Percentiles rank a stretch among this genome's conserved stretches.
Conservation (phyloP, 305 asterid genomes). For the Fraxinus baroniana region DNA sequence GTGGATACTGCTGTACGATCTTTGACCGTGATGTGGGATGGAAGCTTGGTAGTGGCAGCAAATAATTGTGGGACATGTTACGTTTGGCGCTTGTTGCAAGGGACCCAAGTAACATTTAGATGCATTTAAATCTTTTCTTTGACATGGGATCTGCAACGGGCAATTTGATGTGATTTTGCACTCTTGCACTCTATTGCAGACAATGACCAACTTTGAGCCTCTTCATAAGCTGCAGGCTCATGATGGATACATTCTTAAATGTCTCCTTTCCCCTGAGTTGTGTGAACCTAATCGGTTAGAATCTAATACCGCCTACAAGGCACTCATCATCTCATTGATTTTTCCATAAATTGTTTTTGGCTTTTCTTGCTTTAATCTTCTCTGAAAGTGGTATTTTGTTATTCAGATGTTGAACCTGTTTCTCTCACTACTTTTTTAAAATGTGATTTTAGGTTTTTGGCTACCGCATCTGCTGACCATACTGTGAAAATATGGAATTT, state of each 20-base stretch:
- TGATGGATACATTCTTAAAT: slow-evolving; percentile 86
- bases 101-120: slow-evolving; percentile 63
- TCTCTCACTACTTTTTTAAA: slow-evolving; percentile 1
- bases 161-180: not conserved
- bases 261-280: slow-evolving; percentile 92
- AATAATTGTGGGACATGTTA: slow-evolving; percentile 90
- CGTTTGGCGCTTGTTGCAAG: slow-evolving; percentile 87
- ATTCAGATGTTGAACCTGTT: not conserved
- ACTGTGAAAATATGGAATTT: slow-evolving; percentile 89
- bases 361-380: slow-evolving; percentile 1
- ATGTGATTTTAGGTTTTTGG: slow-evolving; percentile 54
- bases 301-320: not conserved
- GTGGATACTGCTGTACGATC: slow-evolving; percentile 95
- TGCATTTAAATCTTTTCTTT: not conserved
- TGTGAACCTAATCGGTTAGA: slow-evolving; percentile 85
- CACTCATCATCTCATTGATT: not conserved
- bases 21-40: slow-evolving; percentile 97
- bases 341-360: not conserved
- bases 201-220: slow-evolving; percentile 97
- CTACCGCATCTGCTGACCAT: slow-evolving; percentile 82
- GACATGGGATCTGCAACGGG: not conserved
- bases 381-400: not conserved
- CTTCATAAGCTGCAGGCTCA: slow-evolving; percentile 95
- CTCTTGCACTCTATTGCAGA: slow-evolving; percentile 46
- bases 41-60: slow-evolving; percentile 95